These are phyloP conservation scores for Ulota crispa DNA, from an alignment of 225 moss, liverwort and hornwort species.

Conservation along the genomic window DNA sequence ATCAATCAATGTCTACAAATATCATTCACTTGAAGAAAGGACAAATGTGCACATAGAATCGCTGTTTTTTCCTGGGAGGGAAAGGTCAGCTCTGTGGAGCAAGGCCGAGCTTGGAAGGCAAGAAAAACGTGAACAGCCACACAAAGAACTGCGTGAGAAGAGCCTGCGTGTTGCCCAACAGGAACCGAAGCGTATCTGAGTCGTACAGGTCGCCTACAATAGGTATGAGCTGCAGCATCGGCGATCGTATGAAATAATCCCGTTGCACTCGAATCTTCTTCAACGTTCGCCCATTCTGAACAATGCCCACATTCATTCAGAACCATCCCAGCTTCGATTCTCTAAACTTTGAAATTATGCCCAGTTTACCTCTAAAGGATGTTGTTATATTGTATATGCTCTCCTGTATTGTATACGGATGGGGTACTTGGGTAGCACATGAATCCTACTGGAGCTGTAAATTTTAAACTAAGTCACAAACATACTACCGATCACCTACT, in stretches of 20 bases:
- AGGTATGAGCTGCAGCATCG: slow-evolving; percentile 33
- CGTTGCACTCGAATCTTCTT: slow-evolving; percentile 56
- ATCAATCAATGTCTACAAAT: too few relatives aligned
- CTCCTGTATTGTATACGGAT: too few relatives aligned
- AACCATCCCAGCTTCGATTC: neutral
- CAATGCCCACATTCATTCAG: neutral
- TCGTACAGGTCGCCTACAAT: slow-evolving; percentile 39
- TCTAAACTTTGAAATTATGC: neutral
- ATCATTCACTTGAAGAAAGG: too few relatives aligned
- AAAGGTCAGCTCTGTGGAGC: neutral
- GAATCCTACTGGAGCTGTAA: too few relatives aligned
- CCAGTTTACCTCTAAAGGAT: too few relatives aligned
- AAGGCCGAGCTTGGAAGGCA: slow-evolving; percentile 16
- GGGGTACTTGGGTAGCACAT: too few relatives aligned
- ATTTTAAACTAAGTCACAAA: too few relatives aligned
- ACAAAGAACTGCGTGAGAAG: slow-evolving; percentile 15
- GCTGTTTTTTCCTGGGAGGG: neutral
- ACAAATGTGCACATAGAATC: neutral
- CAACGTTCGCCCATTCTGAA: slow-evolving; percentile 23
- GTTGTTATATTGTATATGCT: too few relatives aligned
- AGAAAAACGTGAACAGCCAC: slow-evolving; percentile 16
- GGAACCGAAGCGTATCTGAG: slow-evolving; percentile 33
- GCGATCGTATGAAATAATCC: slow-evolving; percentile 44
- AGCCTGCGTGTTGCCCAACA: slow-evolving; percentile 29
- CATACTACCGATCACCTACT: too few relatives aligned